Base-by-base conservation (phyloP, 1,284 basidiomycete genomes). In the Sporisorium scitamineum region DNA sequence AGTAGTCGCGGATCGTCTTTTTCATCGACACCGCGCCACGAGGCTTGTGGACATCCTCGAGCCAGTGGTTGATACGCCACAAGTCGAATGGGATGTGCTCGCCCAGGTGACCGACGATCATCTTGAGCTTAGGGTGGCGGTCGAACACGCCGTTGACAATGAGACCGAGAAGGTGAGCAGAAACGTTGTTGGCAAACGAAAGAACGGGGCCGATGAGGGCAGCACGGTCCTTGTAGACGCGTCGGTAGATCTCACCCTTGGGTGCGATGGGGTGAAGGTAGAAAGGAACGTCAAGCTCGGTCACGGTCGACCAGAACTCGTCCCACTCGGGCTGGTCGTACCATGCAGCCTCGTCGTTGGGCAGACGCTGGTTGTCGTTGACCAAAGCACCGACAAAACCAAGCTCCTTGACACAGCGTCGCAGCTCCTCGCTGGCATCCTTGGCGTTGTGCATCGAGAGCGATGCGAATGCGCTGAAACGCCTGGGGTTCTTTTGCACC, bases 61-160 rank as follows among this genome's bases (percentile, higher is more conserved):
- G 80, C 83, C 83, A 85, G 78, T 84, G 82, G 71, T 85, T 79
- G 76, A 84, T 84, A 27, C 84, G 70, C 84, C 82, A 84, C 54
- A 85, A 70, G 66, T 85, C 84, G 27, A 84, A 81, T 10, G 82
- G 82, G 44, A 85, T 80, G 69, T 84, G 83, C 71, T 85, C 84
- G 71, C 84, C 84, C 16, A 85, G 79, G 75, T 85, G 84, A 32
- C 84, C 84, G n/a, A 85, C 80, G 41, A 85, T 85, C 61, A 85
- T 78, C 73, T 83, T 82, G 69, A 85, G 84, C 78, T 85, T 85
- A 18, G 83, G 84, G 73, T 83, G 81, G 24, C 84, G 81, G 79
- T 85, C 84, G 34, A 85, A 85, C 20, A 85, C 84, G 41, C 84
- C 84, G 70, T 85, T 85, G 74, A 80, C 77, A 52, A 85, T 82